Base-by-base conservation (phyloP, 768 basidiomycete species). In the Pulveroboletus sp. region DNA sequence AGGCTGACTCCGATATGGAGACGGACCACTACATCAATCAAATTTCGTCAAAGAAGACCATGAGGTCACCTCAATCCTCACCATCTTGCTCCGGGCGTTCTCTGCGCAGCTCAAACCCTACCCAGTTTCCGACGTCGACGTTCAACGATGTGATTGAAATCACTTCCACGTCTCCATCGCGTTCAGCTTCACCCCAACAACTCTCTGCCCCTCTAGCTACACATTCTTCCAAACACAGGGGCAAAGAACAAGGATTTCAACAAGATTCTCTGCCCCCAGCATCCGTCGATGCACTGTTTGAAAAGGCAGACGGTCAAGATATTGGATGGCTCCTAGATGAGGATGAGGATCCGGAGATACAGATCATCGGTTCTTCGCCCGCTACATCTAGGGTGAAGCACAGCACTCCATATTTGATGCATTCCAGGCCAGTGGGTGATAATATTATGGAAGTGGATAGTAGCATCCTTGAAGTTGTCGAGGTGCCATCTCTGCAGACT, bases 271-370 rank as follows among this genome's bases (percentile, higher is more conserved):
- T 41, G 19, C 39, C 37, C n/a, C 17, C 43, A 8, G 26, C 50
- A 14, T n/a, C 45, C 17, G 16, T 31, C n/a, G 12, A 41, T 26
- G 9, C 45, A 16, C 47, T 41, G 16, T 17, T 45, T 10, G 20
- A 36, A 45, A 50, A 27, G 24, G 40, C 36, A 13, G 51, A 46
- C 16, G 62, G 71, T 31, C 64, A 73, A 41, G 74, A 74, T 56
- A 82, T 86, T 68, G 76, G 79, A 2, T 86, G 84, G 85, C 68
- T 88, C 19, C 63, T 86, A 10, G 82, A 81, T 22, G 83, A 82
- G 49, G 83, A 85, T 44, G 83, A 75, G n/a, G 73, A 84, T 38
- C 73, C 71, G 10, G 70, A 73, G 37, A 69, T 83, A 54, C 72
- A 75, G 49, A 76, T 83, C 32, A 42, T 78, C n/a, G 68, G 71